Conservation (phyloP, 2,329 filamentous ascomycete species). For the Aspergillus uvarum region DNA sequence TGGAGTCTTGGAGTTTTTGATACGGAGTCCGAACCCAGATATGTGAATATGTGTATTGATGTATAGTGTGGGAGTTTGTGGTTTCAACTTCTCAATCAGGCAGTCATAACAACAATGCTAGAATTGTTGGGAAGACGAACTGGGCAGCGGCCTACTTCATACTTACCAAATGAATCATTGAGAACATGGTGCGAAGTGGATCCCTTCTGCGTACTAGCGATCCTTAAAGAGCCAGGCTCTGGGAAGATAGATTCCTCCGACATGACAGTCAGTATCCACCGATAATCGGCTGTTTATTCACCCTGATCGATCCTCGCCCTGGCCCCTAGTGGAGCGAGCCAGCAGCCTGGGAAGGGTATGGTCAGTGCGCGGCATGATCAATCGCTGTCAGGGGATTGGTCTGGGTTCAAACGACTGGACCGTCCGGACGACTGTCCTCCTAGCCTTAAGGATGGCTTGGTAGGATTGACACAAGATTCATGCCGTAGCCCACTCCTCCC, state of each 20-base stretch:
- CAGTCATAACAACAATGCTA: neutral
- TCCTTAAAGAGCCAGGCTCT: too few species aligned
- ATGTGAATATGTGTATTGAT: neutral
- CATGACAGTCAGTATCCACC: neutral
- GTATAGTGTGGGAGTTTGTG: neutral
- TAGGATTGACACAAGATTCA: too few species aligned
- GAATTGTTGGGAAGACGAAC: too few species aligned
- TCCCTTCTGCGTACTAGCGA: too few species aligned
- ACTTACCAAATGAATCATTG: too few species aligned
- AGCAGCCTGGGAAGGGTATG: neutral
- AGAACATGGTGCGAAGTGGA: too few species aligned
- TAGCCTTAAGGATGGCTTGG: neutral
- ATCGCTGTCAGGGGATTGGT: neutral
- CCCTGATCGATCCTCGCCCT: neutral
- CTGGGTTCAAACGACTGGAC: neutral
- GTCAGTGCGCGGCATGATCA: too few species aligned
- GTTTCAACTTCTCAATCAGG: neutral
- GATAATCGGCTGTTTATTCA: constrained; percentile 5
- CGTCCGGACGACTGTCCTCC: neutral
- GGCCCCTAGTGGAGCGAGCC: neutral
- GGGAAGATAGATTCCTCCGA: neutral
- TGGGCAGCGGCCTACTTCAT: too few species aligned
- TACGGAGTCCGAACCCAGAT: neutral
- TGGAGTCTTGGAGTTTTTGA: neutral
- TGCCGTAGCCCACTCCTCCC: neutral